These are phyloP conservation scores for Agarophyton chilense DNA, from an alignment of 23 red algal genomes.

Conservation along the genomic window DNA sequence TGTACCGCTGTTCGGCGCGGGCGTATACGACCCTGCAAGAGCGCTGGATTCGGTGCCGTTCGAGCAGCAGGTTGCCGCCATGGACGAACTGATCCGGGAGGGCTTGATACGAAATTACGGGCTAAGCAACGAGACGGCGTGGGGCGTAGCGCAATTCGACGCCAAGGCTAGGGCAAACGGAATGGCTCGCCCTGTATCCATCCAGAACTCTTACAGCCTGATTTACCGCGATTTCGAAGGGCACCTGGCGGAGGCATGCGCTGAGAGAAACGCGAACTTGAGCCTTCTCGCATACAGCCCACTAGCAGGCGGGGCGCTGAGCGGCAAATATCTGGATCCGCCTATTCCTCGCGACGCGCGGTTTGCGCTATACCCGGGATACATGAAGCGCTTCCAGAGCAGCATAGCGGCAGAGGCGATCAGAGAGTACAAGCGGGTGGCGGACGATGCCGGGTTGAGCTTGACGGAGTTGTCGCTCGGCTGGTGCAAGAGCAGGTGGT, in stretches of 20 bases:
- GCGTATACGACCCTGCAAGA: conserved; percentile 66
- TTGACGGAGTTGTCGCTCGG: conserved; percentile 76
- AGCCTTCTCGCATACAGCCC: conserved; percentile 80
- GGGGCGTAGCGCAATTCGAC: conserved; percentile 64
- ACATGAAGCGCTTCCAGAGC: conserved; percentile 79
- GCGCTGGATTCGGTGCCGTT: conserved; percentile 60
- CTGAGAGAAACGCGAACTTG: conserved; percentile 57
- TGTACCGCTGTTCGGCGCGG: conserved; percentile 85
- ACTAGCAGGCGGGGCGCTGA: conserved; percentile 86
- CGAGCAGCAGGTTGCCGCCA: conserved; percentile 67
- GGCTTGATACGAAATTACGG: conserved; percentile 84
- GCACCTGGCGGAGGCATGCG: conserved; percentile 73
- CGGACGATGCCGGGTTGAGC: conserved; percentile 56
- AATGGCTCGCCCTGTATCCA: conserved; percentile 53
- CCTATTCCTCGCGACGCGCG: conserved; percentile 34
- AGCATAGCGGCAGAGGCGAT: conserved; percentile 66
- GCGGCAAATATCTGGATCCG: conserved; percentile 83
- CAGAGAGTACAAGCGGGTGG: conserved; percentile 64
- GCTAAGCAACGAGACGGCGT: conserved; percentile 93
- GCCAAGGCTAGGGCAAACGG: conserved; percentile 30
- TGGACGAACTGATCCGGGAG: conserved; percentile 71
- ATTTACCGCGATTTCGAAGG: conserved; percentile 87
- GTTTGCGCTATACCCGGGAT: conserved; percentile 73
- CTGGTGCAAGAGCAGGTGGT: conserved; percentile 86
- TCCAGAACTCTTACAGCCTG: conserved; percentile 92